Evolutionary conservation across 495 filamentous ascomycete genomes (phyloP), one percentile per base, ranked within the genome.

Genomic region (Tuber microsphaerosporum): DNA sequence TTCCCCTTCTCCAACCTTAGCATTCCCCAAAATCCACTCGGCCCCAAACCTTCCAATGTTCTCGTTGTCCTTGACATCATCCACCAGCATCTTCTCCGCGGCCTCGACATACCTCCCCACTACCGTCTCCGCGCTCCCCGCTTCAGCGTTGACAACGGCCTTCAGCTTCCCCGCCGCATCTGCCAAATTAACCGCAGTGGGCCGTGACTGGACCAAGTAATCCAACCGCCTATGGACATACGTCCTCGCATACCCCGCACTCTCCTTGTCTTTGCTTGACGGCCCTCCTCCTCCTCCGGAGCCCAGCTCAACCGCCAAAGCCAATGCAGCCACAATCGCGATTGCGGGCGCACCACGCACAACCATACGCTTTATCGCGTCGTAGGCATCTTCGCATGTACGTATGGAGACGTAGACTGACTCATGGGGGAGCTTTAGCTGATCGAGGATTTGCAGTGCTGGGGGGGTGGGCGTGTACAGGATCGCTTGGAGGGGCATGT

Each of bases 341-440:
- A 99, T 99, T 61, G 96, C 95, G 31, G 95, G 95, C 19, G 95
- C 95, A 43, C 95, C 93, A 84, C 93, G 89, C 37, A 97, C 94
- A 75, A 93, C 89, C 95, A 99, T 99, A 31, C 92, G 88, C 82
- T 92, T 92, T 83, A 99, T 99, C 71, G 93, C 92, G 83, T 94
- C 88, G 88, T 94, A 98, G 22, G 92, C 95, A 85, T 97, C 92
- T 78, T 93, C 87, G 77, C 89, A 88, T 19, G 90, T 91, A 20
- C 84, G 85, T 71, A 99, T 89, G 51, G 89, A 81, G 75, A 95
- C 90, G 80, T 93, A 98, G 79, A 90, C 86, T 81, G 92, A 90
- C 77, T 92, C 87, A 79, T 97, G 93, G n/a, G 95, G 95, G 20
- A 99, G 87, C 81, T 89, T 88, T 56, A 98, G 87, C 82, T 99